Evolutionary conservation across 768 basidiomycete species (phyloP).

Genomic region (Leccinum arenicola): DNA sequence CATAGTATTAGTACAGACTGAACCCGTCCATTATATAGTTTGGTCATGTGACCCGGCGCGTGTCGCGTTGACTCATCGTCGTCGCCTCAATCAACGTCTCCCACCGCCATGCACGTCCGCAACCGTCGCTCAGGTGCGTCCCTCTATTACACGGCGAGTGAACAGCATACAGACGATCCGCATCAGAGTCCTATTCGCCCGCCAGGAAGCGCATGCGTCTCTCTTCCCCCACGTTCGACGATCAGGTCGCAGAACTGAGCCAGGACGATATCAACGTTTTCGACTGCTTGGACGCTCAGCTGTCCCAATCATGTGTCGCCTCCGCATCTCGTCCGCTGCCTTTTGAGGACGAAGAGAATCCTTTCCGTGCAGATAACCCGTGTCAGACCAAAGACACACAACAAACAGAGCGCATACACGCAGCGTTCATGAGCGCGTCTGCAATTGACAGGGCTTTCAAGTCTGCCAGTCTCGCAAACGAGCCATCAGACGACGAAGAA

Average conservation of each 20-base stretch:
- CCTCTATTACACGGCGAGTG: not conserved
- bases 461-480: not conserved
- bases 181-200: conserved; percentile 28
- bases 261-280: conserved; percentile 55
- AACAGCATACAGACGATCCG: not conserved
- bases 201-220: conserved; percentile 57
- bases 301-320: conserved; percentile 34
- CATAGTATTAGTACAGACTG: not conserved
- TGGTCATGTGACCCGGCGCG: conserved; percentile 20
- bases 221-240: conserved; percentile 65
- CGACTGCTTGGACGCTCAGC: conserved; percentile 46
- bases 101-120: not conserved
- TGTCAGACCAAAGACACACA: not conserved
- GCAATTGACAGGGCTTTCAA: conserved; percentile 3
- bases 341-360: conserved; percentile 20
- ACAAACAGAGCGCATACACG: conserved; percentile 9
- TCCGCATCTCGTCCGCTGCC: not conserved
- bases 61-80: not conserved
- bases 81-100: not conserved
- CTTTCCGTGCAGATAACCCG: conserved; percentile 11
- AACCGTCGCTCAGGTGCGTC: not conserved
- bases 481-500: conserved; percentile 15
- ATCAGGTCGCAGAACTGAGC: conserved; percentile 47
- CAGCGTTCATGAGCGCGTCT: conserved; percentile 19
- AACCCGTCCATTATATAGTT: not conserved